Conservation (phyloP, 2,329 filamentous ascomycete genomes). For the Colletotrichum horii region DNA sequence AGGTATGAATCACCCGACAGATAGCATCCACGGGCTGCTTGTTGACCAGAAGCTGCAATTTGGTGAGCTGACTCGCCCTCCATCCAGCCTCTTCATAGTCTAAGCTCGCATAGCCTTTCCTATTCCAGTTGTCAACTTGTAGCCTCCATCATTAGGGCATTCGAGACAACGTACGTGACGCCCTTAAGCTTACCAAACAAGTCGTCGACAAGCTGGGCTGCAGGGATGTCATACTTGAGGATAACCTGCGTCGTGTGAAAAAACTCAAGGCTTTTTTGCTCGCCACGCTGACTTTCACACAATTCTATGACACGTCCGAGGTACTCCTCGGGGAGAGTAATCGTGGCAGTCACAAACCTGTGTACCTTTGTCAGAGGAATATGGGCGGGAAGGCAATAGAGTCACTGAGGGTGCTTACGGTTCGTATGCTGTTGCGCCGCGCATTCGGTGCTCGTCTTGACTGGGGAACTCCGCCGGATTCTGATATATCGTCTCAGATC, state of each 20-base stretch:
- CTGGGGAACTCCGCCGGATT: conserved; percentile 92
- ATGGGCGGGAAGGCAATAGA: not conserved
- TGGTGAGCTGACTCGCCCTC: conserved; percentile 79
- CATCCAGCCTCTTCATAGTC: conserved; percentile 98
- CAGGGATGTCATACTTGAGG: conserved; percentile 86
- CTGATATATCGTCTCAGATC: conserved; percentile 78
- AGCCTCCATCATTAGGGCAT: not conserved
- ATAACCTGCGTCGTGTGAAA: conserved; percentile 94
- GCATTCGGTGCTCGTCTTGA: conserved; percentile 50
- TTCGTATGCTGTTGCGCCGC: conserved; percentile 53
- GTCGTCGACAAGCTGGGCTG: conserved; percentile 92
- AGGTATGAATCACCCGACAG: conserved; percentile 83
- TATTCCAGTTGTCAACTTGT: conserved; percentile 18
- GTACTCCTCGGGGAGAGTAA: conserved; percentile 93
- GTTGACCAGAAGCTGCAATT: conserved; percentile 93
- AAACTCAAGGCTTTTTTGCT: conserved; percentile 87
- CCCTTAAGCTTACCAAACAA: conserved; percentile 97
- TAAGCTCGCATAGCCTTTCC: conserved; percentile 90
- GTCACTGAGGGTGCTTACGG: conserved; percentile 43
- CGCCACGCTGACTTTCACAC: conserved; percentile 87
- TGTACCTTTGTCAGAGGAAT: not conserved
- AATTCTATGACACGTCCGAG: conserved; percentile 94
- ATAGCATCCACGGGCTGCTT: conserved; percentile 93
- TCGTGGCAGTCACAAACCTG: conserved; percentile 76
- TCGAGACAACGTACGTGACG: conserved; percentile 59